A percentile compares a stretch with the other conserved stretches of the same genome.
These are phyloP conservation scores for Venturia carpophila DNA, from an alignment of 2,329 filamentous ascomycete genomes.

Conservation along the genomic window DNA sequence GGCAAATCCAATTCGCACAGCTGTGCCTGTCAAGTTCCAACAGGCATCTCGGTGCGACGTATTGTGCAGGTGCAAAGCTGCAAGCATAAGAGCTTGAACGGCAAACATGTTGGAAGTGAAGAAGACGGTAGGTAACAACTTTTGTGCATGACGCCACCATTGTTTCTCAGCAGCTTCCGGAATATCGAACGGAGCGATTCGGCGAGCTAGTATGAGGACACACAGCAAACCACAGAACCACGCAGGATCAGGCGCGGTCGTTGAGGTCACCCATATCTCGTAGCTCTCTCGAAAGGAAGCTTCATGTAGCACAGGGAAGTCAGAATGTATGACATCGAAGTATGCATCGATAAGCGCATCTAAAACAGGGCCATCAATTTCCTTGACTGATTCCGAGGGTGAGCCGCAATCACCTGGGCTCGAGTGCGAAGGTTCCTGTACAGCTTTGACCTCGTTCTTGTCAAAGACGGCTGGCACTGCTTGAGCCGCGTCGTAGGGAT, in stretches of 20 bases:
- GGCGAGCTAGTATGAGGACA: slow-evolving; percentile 34
- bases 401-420: slow-evolving; percentile 18
- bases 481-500: slow-evolving; percentile 18
- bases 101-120: slow-evolving; percentile 37
- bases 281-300: slow-evolving; percentile 37
- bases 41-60: slow-evolving; percentile 38
- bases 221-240: slow-evolving; percentile 39
- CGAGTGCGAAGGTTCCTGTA: slow-evolving; percentile 5
- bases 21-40: slow-evolving; percentile 40
- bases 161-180: slow-evolving; percentile 33
- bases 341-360: slow-evolving; percentile 34
- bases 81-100: slow-evolving; percentile 37
- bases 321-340: slow-evolving; percentile 37
- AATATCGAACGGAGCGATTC: slow-evolving; percentile 29
- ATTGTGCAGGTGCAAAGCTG: slow-evolving; percentile 39
- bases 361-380: slow-evolving; percentile 25
- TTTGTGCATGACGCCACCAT: slow-evolving; percentile 37
- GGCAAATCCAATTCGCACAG: slow-evolving; percentile 37
- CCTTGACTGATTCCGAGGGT: slow-evolving; percentile 23
- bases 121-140: slow-evolving; percentile 35
- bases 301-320: slow-evolving; percentile 39
- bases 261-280: slow-evolving; percentile 29
- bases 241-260: slow-evolving; percentile 30
- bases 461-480: slow-evolving; percentile 15
- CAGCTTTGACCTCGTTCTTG: background rate